Evolutionary conservation across 371 early-diverging fungal genomes (phyloP).

Genomic region (Globomyces sp.): DNA sequence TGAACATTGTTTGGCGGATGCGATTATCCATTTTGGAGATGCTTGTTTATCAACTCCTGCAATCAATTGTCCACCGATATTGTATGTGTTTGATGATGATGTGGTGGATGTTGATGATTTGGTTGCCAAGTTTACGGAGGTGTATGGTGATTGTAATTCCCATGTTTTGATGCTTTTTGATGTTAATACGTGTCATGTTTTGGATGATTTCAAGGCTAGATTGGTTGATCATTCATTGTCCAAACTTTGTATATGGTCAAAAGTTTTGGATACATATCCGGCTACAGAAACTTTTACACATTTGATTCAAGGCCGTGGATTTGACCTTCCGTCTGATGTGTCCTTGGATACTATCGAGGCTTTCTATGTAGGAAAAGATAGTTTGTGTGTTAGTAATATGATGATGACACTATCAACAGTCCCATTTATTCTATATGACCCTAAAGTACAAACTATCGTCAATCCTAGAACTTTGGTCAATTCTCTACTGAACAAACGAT

Average conservation of each 20-base stretch:
- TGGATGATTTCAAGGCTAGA: conserved; percentile 38
- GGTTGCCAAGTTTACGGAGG: conserved; percentile 25
- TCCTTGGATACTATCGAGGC: conserved; percentile 61
- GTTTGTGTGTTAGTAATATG: conserved; percentile 81
- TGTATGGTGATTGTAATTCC: conserved; percentile 34
- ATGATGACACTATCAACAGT: conserved; percentile 58
- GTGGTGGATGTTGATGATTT: conserved; percentile 56
- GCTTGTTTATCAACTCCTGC: conserved; percentile 65
- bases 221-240: not conserved
- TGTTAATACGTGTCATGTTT: conserved; percentile 66
- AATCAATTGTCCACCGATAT: conserved; percentile 55
- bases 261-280: not conserved
- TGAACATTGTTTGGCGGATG: conserved; percentile 77
- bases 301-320: conserved; percentile 48
- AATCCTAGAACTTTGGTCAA: conserved; percentile 67
- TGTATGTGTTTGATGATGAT: conserved; percentile 81
- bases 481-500: conserved; percentile 71
- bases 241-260: conserved; percentile 3
- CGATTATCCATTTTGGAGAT: conserved; percentile 90
- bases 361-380: conserved; percentile 81
- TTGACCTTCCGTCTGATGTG: conserved; percentile 50
- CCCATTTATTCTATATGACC: conserved; percentile 49
- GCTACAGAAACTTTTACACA: not conserved
- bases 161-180: conserved; percentile 72
- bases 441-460: conserved; percentile 52